Base-by-base conservation (phyloP, 2,329 filamentous ascomycete genomes). In the Aspergillus vadensis region DNA sequence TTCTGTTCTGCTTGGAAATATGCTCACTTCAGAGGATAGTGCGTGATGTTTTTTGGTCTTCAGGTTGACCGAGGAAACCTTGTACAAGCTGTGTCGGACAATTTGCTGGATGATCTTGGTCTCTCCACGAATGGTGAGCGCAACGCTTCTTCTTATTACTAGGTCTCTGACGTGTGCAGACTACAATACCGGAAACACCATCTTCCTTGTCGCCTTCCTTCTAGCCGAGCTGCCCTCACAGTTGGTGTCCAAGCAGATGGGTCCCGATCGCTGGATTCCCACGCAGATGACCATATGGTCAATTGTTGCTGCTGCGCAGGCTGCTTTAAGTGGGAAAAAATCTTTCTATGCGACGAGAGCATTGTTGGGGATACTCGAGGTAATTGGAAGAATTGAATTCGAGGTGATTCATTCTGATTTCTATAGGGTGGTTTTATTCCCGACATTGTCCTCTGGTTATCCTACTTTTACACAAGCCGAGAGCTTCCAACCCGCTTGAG, bases 391-490 rank as follows among this genome's bases (percentile, higher is more conserved):
- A 5, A 4, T 1, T 36, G 5, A 12, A 36, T 15, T 2, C 0
- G 2, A 5, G n/a, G 44, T 27, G 12, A 21, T 27, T 4, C 8
- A 27, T 27, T 55, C 39, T 52, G 25, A 44, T 14, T 1, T 54
- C n/a, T 15, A 63, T 48, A 83, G 72, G 82, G 82, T 5, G 82
- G 82, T 0, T 88, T 88, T 63, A 88, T 88, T 53, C 85, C 86
- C 0, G 85, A 87, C 61, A 85, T 85, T 9, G 62, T 78, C 5
- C 66, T 78, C 0, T 91, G 87, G 73, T 78, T 91, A 4, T 86
- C 84, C 2, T 91, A 91, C 71, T 92, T 88, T 69, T 92, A 91
- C 74, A 91, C 84, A 41, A 82, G 83, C 1, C 80, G 80, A 51
- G 88, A 91, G 70, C 78, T 91, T 0, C 86, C 88, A 3, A 66